A percentile compares a stretch with the other conserved stretches of the same genome.
These are phyloP conservation scores for Quillaja saponaria DNA, from an alignment of 306 rosid species.

Conservation along the genomic window DNA sequence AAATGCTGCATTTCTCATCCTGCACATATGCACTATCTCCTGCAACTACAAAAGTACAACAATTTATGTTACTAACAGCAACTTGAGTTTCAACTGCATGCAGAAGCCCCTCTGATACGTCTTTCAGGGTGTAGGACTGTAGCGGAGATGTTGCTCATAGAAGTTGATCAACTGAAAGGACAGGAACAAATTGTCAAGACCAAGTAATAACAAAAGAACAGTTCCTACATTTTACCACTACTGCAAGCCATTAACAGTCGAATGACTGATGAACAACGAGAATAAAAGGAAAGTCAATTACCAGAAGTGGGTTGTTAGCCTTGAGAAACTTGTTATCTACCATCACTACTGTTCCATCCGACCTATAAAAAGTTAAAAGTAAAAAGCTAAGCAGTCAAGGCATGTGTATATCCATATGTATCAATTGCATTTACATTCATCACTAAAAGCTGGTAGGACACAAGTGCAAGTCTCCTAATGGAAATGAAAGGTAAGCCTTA, in stretches of 20 bases:
- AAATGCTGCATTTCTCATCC: slow-evolving; percentile 32
- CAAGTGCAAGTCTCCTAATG: background rate
- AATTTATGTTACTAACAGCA: slow-evolving; percentile 31
- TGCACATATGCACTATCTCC: slow-evolving; percentile 35
- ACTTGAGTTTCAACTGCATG: slow-evolving; percentile 30
- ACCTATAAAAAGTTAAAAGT: slow-evolving; percentile 43
- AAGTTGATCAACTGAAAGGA: slow-evolving; percentile 73
- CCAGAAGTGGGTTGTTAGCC: slow-evolving; percentile 75
- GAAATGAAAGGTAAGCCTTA: slow-evolving; percentile 6
- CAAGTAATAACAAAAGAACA: slow-evolving; percentile 4
- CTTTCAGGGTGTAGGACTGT: slow-evolving; percentile 49
- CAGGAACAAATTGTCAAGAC: slow-evolving; percentile 20
- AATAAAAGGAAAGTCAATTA: slow-evolving; percentile 38
- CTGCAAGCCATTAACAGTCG: slow-evolving; percentile 3
- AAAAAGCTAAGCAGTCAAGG: slow-evolving; percentile 18
- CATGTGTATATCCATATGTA: slow-evolving; percentile 8
- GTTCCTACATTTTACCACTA: background rate
- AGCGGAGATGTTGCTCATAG: slow-evolving; percentile 90
- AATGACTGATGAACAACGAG: no score
- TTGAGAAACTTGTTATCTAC: slow-evolving; percentile 92
- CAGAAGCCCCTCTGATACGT: slow-evolving; percentile 34
- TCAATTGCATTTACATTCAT: background rate
- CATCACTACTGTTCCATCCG: slow-evolving; percentile 79
- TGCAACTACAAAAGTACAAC: slow-evolving; percentile 40
- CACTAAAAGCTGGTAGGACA: background rate